Evolutionary conservation across 176 grass and related monocot genomes (phyloP).

Genomic region (Tuctoria greenei): DNA sequence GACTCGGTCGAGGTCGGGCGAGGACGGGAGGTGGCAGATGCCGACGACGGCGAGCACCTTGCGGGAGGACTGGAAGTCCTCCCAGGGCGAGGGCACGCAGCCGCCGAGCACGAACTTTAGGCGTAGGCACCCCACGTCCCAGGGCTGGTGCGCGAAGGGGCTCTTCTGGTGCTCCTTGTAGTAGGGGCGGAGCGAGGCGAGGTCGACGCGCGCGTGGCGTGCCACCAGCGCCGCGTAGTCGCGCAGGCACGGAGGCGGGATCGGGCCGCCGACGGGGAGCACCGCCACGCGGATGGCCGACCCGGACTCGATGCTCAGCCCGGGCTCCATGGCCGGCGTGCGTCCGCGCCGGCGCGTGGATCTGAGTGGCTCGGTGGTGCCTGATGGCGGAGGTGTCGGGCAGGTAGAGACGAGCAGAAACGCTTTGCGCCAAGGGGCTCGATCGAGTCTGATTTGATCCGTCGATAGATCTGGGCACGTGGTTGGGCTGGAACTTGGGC

Average conservation of each 20-base stretch:
- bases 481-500: not conserved
- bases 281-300: constrained; percentile 86
- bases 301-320: constrained; percentile 89
- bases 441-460: not conserved
- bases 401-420: constrained; percentile 11
- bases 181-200: constrained; percentile 79
- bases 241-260: constrained; percentile 66
- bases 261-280: constrained; percentile 73
- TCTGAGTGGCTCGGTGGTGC: constrained; percentile 36
- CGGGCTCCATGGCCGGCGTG: constrained; percentile 78
- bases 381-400: constrained; percentile 23
- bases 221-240: constrained; percentile 75
- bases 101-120: constrained; percentile 90
- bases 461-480: not conserved
- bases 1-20: constrained; percentile 65
- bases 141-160: constrained; percentile 85
- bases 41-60: constrained; percentile 93
- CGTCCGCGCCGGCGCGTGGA: constrained; percentile 8
- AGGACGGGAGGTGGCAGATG: constrained; percentile 80
- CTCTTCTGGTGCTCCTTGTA: constrained; percentile 99
- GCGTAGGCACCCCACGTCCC: constrained; percentile 74
- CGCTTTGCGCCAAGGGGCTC: not conserved
- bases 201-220: constrained; percentile 64
- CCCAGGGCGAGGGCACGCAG: constrained; percentile 81
- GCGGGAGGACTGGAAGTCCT: constrained; percentile 96